Evolutionary conservation across 75 land plant genomes (phyloP).

Genomic region (Cupressus sempervirens): DNA sequence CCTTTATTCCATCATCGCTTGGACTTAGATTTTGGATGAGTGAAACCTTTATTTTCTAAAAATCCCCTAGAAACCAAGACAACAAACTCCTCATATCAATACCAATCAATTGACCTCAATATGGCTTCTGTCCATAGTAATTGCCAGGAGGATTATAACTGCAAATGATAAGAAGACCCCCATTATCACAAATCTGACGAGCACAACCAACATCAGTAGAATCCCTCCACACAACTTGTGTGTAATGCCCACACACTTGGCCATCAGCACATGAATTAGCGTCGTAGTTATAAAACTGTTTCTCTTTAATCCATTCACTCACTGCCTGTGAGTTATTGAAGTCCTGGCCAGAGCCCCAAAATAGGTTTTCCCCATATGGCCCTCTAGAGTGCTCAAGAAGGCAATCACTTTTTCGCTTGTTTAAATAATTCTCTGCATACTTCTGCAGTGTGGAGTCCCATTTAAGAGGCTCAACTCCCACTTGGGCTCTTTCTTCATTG

Average conservation of each 20-base stretch:
- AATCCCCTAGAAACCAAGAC: no score
- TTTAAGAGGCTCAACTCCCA: slow-evolving; percentile 23
- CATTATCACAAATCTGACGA: slow-evolving; percentile 18
- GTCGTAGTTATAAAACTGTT: slow-evolving; percentile 14
- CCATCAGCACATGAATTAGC: slow-evolving; percentile 38
- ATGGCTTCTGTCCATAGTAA: slow-evolving; percentile 27
- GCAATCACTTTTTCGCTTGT: slow-evolving; percentile 14
- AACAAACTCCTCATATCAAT: no score
- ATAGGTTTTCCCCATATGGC: slow-evolving; percentile 36
- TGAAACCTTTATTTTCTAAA: no score
- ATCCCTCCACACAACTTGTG: slow-evolving; percentile 48
- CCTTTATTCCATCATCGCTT: no score
- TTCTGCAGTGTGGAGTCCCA: slow-evolving; percentile 31
- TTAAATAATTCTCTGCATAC: slow-evolving; percentile 38
- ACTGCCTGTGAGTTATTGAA: slow-evolving; percentile 30
- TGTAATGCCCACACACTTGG: slow-evolving; percentile 50
- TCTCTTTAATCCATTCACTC: slow-evolving; percentile 27
- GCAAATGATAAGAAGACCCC: slow-evolving; percentile 30
- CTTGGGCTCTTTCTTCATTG: slow-evolving; percentile 25
- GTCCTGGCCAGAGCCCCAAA: slow-evolving; percentile 26
- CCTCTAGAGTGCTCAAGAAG: slow-evolving; percentile 24
- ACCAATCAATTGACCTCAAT: neutral
- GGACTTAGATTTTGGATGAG: no score
- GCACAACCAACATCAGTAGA: slow-evolving; percentile 43
- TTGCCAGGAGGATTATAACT: slow-evolving; percentile 52